phyloP scores from a whole-genome alignment of 176 grass and related monocot genomes.

The Typha latifolia region DNA sequence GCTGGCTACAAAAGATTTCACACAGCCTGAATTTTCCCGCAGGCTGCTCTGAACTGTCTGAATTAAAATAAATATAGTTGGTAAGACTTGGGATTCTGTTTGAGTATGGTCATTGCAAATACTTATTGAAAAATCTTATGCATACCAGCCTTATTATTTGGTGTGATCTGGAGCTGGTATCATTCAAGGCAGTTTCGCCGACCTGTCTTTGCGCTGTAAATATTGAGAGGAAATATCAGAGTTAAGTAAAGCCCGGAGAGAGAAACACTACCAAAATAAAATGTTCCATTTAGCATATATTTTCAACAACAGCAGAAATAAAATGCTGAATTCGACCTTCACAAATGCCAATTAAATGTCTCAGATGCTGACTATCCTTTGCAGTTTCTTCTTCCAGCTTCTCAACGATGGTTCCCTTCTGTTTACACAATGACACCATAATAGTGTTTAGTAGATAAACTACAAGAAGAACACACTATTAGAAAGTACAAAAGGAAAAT shows the following conservation, averaged over 20 bases:
- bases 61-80: slow-evolving; percentile 9
- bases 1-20: slow-evolving; percentile 92
- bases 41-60: slow-evolving; percentile 79
- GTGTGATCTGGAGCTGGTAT: slow-evolving; percentile 92
- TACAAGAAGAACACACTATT: not conserved
- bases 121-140: not conserved
- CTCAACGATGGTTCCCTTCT: slow-evolving; percentile 97
- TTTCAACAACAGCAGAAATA: not conserved
- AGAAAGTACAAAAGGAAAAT: not conserved
- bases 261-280: not conserved
- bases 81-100: slow-evolving; percentile 19
- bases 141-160: slow-evolving; percentile 99
- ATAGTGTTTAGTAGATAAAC: slow-evolving; percentile 1
- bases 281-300: not conserved
- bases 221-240: slow-evolving; percentile 2
- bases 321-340: slow-evolving; percentile 43
- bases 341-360: slow-evolving; percentile 78
- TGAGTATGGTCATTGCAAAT: not conserved
- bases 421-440: slow-evolving; percentile 13
- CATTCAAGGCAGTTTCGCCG: slow-evolving; percentile 91
- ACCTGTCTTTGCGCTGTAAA: slow-evolving; percentile 95
- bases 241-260: slow-evolving; percentile 4
- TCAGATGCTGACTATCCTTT: slow-evolving; percentile 65
- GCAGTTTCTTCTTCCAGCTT: slow-evolving; percentile 83
- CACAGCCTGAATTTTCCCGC: slow-evolving; percentile 75